phyloP scores from a whole-genome alignment of 2,329 filamentous ascomycete species.

The Taxawa tesnikishii region DNA sequence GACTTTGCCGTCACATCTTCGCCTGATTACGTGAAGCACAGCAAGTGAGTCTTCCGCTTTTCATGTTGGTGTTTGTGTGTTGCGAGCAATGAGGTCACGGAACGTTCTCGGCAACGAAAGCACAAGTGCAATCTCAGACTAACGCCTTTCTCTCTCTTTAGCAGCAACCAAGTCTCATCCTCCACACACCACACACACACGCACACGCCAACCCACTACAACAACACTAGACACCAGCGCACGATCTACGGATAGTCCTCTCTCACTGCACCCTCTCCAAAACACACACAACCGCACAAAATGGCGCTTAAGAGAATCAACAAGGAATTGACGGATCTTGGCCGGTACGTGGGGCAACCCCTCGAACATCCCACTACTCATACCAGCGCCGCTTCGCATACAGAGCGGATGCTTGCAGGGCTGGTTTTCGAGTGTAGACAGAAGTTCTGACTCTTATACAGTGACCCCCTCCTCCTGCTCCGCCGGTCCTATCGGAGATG shows the following conservation, averaged over 20 bases:
- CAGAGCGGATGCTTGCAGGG: background rate
- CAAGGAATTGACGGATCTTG: conserved; percentile 84
- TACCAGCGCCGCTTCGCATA: background rate
- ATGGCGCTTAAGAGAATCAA: conserved; percentile 94
- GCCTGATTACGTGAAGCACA: too few species aligned
- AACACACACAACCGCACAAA: conserved; percentile 13
- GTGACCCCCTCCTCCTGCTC: conserved; percentile 98
- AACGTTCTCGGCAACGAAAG: background rate
- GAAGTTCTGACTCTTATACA: conserved; percentile 32
- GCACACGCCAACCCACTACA: conserved; percentile 10
- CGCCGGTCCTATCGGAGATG: conserved; percentile 90
- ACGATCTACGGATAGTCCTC: conserved; percentile 3
- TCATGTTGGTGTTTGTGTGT: too few species aligned
- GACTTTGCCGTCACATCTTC: too few species aligned
- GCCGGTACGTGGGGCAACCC: conserved; percentile 47
- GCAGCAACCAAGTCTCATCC: too few species aligned
- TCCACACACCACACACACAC: conserved; percentile 8
- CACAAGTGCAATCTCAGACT: background rate
- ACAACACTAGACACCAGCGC: conserved; percentile 6
- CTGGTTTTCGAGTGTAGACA: too few species aligned
- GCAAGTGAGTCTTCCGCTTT: too few species aligned
- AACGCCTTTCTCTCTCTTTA: too few species aligned
- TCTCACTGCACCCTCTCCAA: too few species aligned
- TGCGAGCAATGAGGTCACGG: too few species aligned
- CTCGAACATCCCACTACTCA: background rate